These are phyloP conservation scores for Hypoxylon sp. DNA, from an alignment of 2,329 filamentous ascomycete genomes.

Conservation along the genomic window DNA sequence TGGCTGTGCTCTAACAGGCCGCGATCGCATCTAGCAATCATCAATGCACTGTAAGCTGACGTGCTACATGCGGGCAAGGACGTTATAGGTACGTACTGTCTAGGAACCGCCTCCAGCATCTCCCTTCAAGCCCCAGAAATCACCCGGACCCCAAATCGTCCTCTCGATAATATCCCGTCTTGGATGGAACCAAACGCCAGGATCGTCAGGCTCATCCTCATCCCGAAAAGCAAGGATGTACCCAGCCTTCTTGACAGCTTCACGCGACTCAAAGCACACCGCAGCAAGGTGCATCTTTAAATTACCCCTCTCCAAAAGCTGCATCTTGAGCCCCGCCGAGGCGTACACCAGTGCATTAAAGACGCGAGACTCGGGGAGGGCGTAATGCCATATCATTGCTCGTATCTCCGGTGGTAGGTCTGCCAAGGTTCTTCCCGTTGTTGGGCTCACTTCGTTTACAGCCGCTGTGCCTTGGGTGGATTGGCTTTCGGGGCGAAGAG, in stretches of 20 bases:
- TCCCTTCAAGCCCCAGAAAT: conserved; percentile 29
- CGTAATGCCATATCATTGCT: conserved; percentile 42
- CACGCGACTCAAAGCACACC: conserved; percentile 43
- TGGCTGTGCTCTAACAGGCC: background rate
- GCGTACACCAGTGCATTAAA: conserved; percentile 41
- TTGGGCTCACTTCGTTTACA: background rate
- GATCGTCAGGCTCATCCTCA: conserved; percentile 39
- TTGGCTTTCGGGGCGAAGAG: background rate
- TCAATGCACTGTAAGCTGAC: too few relatives aligned
- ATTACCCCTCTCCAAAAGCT: conserved; percentile 37
- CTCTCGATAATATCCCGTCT: conserved; percentile 38
- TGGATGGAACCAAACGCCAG: conserved; percentile 44
- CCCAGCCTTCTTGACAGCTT: conserved; percentile 39
- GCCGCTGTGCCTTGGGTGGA: background rate
- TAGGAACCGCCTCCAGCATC: background rate
- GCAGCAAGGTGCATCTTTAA: conserved; percentile 40
- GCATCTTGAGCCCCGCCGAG: conserved; percentile 38
- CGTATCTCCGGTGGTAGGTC: conserved; percentile 42
- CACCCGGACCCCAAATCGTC: conserved; percentile 42
- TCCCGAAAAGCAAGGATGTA: conserved; percentile 43
- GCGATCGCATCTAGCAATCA: background rate
- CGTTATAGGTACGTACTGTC: too few relatives aligned
- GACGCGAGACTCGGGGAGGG: conserved; percentile 38
- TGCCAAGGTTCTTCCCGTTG: conserved; percentile 23
- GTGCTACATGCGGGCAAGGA: too few relatives aligned